A percentile compares a stretch with the other conserved stretches of the same genome.
These are phyloP conservation scores for Yamadazyma songkhlaensis DNA, from an alignment of 1,139 yeast genomes.

Conservation along the genomic window DNA sequence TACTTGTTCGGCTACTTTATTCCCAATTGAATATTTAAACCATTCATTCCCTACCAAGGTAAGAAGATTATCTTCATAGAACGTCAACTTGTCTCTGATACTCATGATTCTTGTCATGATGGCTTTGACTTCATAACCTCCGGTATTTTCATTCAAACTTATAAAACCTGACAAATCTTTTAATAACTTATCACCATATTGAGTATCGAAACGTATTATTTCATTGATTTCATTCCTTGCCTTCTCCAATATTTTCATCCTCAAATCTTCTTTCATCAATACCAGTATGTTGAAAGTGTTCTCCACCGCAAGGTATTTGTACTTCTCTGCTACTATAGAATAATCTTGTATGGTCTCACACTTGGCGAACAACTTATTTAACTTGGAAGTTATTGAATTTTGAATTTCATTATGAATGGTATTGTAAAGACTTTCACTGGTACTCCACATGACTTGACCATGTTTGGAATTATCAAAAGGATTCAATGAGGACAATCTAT, in stretches of 20 bases:
- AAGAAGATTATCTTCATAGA: slow-evolving; percentile 9
- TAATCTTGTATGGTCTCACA: slow-evolving; percentile 31
- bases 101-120: slow-evolving; percentile 5
- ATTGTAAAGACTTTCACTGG: slow-evolving; percentile 28
- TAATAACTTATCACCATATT: slow-evolving; percentile 1
- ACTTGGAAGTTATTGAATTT: slow-evolving; percentile 18
- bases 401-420: slow-evolving; percentile 22
- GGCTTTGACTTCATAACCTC: slow-evolving; percentile 4
- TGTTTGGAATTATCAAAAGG: slow-evolving; percentile 34
- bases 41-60: slow-evolving; percentile 64
- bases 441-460: slow-evolving; percentile 32
- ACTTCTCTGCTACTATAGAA: slow-evolving; percentile 24
- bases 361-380: slow-evolving; percentile 24
- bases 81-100: slow-evolving; percentile 8
- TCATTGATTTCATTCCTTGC: slow-evolving; percentile 29
- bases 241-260: slow-evolving; percentile 28
- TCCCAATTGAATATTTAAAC: slow-evolving; percentile 74
- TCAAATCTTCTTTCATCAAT: slow-evolving; percentile 35
- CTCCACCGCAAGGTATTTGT: slow-evolving; percentile 17
- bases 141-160: background rate
- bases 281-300: slow-evolving; percentile 18
- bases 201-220: slow-evolving; percentile 12
- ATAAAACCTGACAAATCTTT: slow-evolving; percentile 2
- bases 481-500: slow-evolving; percentile 14
- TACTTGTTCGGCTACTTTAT: slow-evolving; percentile 53